Evolutionary conservation across 805 yeast species (phyloP).

Genomic region (Yamadazyma tumulicola): DNA sequence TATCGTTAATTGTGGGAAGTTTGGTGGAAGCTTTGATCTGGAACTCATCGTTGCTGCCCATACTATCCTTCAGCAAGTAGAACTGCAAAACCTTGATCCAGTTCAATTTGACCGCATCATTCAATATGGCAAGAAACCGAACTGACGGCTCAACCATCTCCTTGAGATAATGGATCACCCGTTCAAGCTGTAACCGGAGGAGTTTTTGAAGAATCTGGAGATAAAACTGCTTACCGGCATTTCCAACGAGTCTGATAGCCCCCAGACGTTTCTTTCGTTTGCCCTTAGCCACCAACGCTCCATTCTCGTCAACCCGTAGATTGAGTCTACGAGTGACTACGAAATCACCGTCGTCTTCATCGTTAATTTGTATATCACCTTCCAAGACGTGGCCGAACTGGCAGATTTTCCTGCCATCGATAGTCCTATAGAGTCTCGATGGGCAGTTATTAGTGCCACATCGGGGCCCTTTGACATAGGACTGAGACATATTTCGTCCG

Average conservation of each 20-base stretch:
- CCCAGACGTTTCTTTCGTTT: constrained; percentile 8
- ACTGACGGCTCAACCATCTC: constrained; percentile 24
- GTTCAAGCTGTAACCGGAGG: constrained; percentile 40
- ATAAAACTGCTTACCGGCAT: constrained; percentile 9
- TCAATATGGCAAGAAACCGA: constrained; percentile 7
- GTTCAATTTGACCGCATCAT: constrained; percentile 25
- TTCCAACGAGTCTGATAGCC: constrained; percentile 6
- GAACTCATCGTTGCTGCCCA: constrained; percentile 6
- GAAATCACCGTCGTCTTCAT: constrained; percentile 72
- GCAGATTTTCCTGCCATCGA: constrained; percentile 80
- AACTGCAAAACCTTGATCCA: constrained; percentile 26
- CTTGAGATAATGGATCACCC: constrained; percentile 40
- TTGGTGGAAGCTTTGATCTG: constrained; percentile 10
- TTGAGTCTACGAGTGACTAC: constrained; percentile 55
- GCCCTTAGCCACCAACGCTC: constrained; percentile 7
- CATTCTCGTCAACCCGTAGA: constrained; percentile 19
- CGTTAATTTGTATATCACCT: constrained; percentile 73
- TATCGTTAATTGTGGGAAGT: constrained; percentile 26
- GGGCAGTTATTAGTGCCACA: constrained; percentile 93
- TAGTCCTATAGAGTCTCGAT: constrained; percentile 65
- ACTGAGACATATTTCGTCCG: constrained; percentile 12
- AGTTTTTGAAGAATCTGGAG: constrained; percentile 8
- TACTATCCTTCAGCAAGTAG: constrained; percentile 7
- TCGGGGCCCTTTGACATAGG: constrained; percentile 67
- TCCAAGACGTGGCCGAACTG: constrained; percentile 88